Conservation (phyloP, 2,329 filamentous ascomycete genomes). For the Plenodomus tracheiphilus region DNA sequence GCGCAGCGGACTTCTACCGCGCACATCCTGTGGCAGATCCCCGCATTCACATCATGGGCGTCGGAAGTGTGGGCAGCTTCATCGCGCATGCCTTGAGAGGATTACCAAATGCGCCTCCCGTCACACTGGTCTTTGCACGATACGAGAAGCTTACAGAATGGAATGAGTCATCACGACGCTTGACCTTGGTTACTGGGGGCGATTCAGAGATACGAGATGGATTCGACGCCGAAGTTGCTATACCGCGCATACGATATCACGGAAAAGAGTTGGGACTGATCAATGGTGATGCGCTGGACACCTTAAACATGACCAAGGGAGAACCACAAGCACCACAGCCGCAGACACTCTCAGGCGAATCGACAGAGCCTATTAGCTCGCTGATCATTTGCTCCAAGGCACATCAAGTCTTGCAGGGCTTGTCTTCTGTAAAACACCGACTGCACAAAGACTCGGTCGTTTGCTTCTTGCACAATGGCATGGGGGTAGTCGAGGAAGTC, state of each 20-base stretch:
- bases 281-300: not conserved
- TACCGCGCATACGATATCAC: slow-evolving; percentile 43
- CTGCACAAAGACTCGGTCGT: slow-evolving; percentile 71
- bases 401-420: slow-evolving; percentile 64
- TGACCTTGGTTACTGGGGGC: slow-evolving; percentile 53
- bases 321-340: not conserved
- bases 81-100: slow-evolving; percentile 73
- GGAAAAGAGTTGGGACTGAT: slow-evolving; percentile 38
- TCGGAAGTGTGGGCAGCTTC: slow-evolving; percentile 80
- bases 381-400: slow-evolving; percentile 82
- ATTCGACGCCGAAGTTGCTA: slow-evolving; percentile 51
- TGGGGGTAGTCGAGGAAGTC: slow-evolving; percentile 81
- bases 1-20: slow-evolving; percentile 40
- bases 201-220: slow-evolving; percentile 45
- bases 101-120: slow-evolving; percentile 65
- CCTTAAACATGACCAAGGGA: not conserved
- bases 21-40: slow-evolving; percentile 29
- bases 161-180: slow-evolving; percentile 48
- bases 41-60: slow-evolving; percentile 68
- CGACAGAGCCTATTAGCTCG: slow-evolving; percentile 63
- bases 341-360: slow-evolving; percentile 27
- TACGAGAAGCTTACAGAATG: slow-evolving; percentile 50
- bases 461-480: slow-evolving; percentile 76
- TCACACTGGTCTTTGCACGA: slow-evolving; percentile 78
- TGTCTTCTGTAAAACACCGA: slow-evolving; percentile 67